phyloP scores from a whole-genome alignment of 2,329 filamentous ascomycete species.

The Alternaria gansuensis region DNA sequence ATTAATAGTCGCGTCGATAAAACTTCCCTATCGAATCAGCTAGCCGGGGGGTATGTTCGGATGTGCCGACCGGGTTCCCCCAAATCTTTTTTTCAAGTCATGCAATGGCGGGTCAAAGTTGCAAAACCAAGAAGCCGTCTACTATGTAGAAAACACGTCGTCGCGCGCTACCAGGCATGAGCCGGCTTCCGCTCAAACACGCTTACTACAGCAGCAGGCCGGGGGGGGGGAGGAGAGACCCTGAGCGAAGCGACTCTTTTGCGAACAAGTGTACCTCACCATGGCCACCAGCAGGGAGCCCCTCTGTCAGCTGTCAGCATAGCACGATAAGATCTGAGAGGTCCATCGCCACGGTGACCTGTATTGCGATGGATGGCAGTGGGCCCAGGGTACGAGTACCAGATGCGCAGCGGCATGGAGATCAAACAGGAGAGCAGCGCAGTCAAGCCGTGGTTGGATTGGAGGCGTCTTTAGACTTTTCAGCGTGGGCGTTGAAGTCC shows the following conservation, averaged over 20 bases:
- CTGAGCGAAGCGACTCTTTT: constrained; percentile 19
- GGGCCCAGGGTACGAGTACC: constrained; percentile 15
- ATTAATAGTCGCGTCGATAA: background rate
- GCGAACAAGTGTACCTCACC: constrained; percentile 17
- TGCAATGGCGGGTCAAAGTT: constrained; percentile 4
- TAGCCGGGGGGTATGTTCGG: constrained; percentile 1
- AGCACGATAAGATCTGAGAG: constrained; percentile 7
- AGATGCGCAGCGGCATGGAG: constrained; percentile 18
- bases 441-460: constrained; percentile 7
- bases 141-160: background rate
- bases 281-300: constrained; percentile 7
- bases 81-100: background rate
- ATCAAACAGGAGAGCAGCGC: constrained; percentile 30
- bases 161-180: constrained; percentile 12
- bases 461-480: constrained; percentile 12
- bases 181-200: constrained; percentile 12
- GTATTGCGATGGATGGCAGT: constrained; percentile 12
- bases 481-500: constrained; percentile 19
- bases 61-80: constrained; percentile 9
- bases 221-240: constrained; percentile 12
- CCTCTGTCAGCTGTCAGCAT: constrained; percentile 6
- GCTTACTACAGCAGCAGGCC: constrained; percentile 22
- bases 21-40: background rate
- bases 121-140: background rate
- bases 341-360: background rate